Evolutionary conservation across 2,329 filamentous ascomycete genomes (phyloP).

Genomic region (Ascomycota sp.): DNA sequence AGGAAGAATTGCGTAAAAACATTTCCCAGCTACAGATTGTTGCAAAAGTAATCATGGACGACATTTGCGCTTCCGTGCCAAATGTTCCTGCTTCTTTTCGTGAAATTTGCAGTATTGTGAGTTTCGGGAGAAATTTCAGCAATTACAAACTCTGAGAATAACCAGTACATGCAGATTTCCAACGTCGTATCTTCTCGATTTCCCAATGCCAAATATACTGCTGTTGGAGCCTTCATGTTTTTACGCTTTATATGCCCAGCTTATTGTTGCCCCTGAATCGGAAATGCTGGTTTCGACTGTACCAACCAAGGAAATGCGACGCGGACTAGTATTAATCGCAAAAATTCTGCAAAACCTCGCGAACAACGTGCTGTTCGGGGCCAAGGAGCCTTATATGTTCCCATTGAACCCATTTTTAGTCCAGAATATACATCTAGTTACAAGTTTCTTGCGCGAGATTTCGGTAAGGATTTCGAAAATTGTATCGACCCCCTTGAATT

Average conservation of each 20-base stretch:
- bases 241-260: conserved; percentile 51
- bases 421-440: conserved; percentile 44
- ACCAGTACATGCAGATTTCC: conserved; percentile 24
- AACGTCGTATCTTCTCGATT: conserved; percentile 40
- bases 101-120: conserved; percentile 43
- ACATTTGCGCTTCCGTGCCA: conserved; percentile 39
- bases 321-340: conserved; percentile 44
- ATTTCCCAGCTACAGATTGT: conserved; percentile 42
- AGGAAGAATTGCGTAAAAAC: conserved; percentile 43
- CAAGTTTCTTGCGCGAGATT: conserved; percentile 43
- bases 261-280: conserved; percentile 43
- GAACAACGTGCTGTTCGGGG: conserved; percentile 49
- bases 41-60: conserved; percentile 48
- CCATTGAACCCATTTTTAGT: conserved; percentile 46
- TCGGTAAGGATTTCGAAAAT: conserved; percentile 25
- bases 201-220: conserved; percentile 48
- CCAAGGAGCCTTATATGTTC: conserved; percentile 52
- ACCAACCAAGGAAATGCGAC: conserved; percentile 46
- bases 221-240: conserved; percentile 49
- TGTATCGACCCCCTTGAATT: background rate
- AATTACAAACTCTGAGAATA: background rate
- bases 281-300: conserved; percentile 38
- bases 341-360: conserved; percentile 51
- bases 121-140: conserved; percentile 6
- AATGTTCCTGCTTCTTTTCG: conserved; percentile 41